Conservation (phyloP, 257 asterid genomes). For the Leonotis leonurus region DNA sequence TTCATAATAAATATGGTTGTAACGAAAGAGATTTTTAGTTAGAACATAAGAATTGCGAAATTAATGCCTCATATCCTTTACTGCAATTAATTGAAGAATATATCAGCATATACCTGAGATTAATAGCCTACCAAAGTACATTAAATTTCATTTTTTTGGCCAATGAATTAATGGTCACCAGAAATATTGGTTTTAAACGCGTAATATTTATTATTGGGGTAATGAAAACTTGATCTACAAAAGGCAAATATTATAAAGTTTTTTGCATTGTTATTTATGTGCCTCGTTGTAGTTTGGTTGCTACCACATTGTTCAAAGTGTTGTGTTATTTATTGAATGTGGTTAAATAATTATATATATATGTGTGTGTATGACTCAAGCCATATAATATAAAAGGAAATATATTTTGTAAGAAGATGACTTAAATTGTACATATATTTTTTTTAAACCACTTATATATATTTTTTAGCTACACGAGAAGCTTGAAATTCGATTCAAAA, state of each 20-base stretch:
- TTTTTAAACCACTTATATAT: too few relatives aligned
- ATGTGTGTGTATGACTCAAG: too few relatives aligned
- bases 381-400: too few relatives aligned
- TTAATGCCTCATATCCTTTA: not conserved
- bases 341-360: too few relatives aligned
- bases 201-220: slow-evolving; percentile 7
- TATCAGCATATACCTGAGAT: slow-evolving; percentile 13
- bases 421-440: too few relatives aligned
- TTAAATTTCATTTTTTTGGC: not conserved
- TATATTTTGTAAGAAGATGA: too few relatives aligned
- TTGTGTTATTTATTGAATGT: too few relatives aligned
- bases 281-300: too few relatives aligned
- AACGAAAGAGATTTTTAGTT: not conserved
- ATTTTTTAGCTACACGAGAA: too few relatives aligned
- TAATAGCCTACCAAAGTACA: slow-evolving; percentile 14
- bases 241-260: slow-evolving; percentile 6
- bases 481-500: too few relatives aligned
- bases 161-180: not conserved
- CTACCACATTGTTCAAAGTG: too few relatives aligned
- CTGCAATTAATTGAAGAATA: not conserved
- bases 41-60: slow-evolving; percentile 1
- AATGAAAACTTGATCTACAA: not conserved
- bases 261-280: too few relatives aligned
- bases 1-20: not conserved
- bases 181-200: slow-evolving; percentile 6